Percentiles rank a stretch among this genome's conserved stretches.
These are phyloP conservation scores for Botrytis paeoniae DNA, from an alignment of 2,329 filamentous ascomycete species.

Conservation along the genomic window DNA sequence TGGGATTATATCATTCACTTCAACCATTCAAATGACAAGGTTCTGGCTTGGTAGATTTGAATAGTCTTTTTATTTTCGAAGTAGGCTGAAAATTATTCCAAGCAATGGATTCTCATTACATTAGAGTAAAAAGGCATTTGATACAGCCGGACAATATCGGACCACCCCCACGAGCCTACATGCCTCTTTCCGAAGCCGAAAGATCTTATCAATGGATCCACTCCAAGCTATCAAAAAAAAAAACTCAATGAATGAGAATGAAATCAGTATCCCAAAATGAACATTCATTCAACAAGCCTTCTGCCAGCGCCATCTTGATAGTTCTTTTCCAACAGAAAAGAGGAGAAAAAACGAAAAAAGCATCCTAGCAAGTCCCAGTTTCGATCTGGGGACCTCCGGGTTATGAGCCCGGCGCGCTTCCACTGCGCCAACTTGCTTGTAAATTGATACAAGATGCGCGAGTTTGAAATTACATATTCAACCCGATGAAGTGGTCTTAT, in stretches of 20 bases:
- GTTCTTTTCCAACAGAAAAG: no score
- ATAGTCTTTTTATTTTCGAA: no score
- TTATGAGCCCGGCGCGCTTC: conserved; percentile 41
- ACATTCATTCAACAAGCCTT: background rate
- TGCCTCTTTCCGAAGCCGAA: background rate
- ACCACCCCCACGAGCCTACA: background rate
- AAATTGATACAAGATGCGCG: accelerated
- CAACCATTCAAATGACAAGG: no score
- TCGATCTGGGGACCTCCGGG: conserved; percentile 40
- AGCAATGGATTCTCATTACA: no score
- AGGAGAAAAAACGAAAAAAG: accelerated
- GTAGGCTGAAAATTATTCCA: no score
- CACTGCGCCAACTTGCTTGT: conserved; percentile 27
- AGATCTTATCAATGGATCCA: background rate
- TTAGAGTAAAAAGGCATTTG: no score
- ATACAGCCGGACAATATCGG: background rate
- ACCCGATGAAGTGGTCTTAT: accelerated
- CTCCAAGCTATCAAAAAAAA: background rate
- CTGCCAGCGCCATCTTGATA: background rate
- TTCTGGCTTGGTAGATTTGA: no score
- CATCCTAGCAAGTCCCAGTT: background rate
- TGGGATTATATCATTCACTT: no score
- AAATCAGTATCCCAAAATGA: no score
- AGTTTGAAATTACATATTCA: background rate
- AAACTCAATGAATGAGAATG: background rate